Base-by-base conservation (phyloP, 495 filamentous ascomycete species). In the Podospora conica region DNA sequence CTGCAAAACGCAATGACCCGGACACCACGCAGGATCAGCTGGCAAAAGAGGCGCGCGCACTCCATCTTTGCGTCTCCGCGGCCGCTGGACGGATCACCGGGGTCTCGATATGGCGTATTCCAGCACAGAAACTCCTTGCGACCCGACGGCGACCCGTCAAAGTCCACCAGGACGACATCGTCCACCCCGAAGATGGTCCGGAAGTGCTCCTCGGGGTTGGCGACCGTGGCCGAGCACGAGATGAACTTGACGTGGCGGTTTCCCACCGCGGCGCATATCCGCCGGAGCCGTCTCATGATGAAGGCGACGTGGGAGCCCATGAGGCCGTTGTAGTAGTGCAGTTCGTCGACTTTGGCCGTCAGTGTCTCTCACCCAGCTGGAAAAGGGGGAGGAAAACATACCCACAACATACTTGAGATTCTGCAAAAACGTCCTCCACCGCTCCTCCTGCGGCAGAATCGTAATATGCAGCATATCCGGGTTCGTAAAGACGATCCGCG, bases 401-500 rank as follows among this genome's bases (percentile, higher is more conserved):
- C 88, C 87, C 20, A 97, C 93, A 6, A 99, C 95, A 71, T 90
- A 97, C 66, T 87, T 90, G 53, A 99, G 79, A 67, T 97, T 92
- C 74, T 93, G 84, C 53, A 99, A 77, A 76, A 97, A 99, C 0
- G 83, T 84, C 64, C 94, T 84, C 95, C 95, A 99, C 58, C 84
- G 80, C 63, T 91, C 88, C 76, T 99, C 95, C 68, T 97, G 90
- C 1, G 95, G 93, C 9, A 99, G 79, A 27, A 99, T 96, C 1
- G 90, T 96, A 57, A 97, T 87, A 70, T 99, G 95, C 58, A 99
- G 84, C 94, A 98, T 98, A 70, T 99, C 95, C 0, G 95, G 95
- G 70, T 99, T 99, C 9, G 95, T 99, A 74, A 99, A 97, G 64
- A 99, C 94, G 66, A 99, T 91, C 11, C 92, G 82, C 9, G 89